Base-by-base conservation (phyloP, 768 basidiomycete genomes). In the Termitomyces heimii region DNA sequence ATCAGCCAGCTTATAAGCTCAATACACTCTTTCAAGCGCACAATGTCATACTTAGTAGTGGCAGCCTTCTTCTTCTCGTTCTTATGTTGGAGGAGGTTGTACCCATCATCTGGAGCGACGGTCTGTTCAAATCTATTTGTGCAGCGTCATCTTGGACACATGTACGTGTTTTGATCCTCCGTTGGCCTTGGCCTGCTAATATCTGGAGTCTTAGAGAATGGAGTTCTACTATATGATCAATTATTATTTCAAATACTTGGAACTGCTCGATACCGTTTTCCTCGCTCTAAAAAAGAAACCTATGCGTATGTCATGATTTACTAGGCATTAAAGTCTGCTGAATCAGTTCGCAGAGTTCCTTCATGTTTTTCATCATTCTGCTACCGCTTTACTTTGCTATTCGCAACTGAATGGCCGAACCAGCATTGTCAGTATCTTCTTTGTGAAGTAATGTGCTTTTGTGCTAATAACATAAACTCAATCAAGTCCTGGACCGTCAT, bases 221-320 rank as follows among this genome's bases (percentile, higher is more conserved):
- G 90, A 98, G 75, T 88, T 94, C 67, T 98, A 92, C 78, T 98
- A 99, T 78, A 94, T 98, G 80, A 80, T 98, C 79, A 99, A 99
- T 78, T 99, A 98, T 77, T 94, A 88, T 75, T 92, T 97, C 84
- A 98, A 98, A 71, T 98, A 98, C 72, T 76, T 97, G 62, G 97
- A 99, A 75, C 84, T 98, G 58, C 71, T 96, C 61, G 97, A 98
- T 77, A 99, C 97, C 14, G 83, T 98, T 63, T 99, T 98, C 82
- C 84, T 99, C 63, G 92, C 91, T 10, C 76, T 98, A 66, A 99
- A 98, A 84, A 99, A 98, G 82, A 98, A 98, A 74, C 93, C 93
- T 16, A 80, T 99, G 50, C 91, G 94, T 95, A 67, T 59, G 86
- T 73, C 46, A 5, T 22, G 29, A n/a, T 29, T n/a, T 40, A 54